A percentile compares a stretch with the other conserved stretches of the same genome.
phyloP scores from a whole-genome alignment of 2,329 filamentous ascomycete species.

The Neonectria faginata region DNA sequence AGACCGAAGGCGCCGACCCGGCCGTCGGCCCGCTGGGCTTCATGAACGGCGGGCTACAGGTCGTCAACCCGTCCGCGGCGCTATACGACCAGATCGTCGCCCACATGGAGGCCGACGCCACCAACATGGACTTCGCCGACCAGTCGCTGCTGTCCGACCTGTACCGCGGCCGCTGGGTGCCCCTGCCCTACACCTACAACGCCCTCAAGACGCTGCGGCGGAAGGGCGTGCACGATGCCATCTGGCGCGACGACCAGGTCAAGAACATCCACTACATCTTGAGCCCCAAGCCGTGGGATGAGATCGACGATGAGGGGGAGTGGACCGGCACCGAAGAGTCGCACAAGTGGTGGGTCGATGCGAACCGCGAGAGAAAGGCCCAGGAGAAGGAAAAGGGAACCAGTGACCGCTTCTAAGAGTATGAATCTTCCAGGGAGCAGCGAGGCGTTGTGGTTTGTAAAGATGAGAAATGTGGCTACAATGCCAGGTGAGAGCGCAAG shows the following conservation, averaged over 20 bases:
- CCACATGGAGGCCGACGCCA: constrained; percentile 61
- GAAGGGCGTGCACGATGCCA: constrained; percentile 62
- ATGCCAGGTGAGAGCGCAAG: neutral
- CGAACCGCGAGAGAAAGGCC: constrained; percentile 58
- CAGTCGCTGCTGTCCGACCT: constrained; percentile 68
- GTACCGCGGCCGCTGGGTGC: constrained; percentile 67
- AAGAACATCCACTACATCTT: constrained; percentile 73
- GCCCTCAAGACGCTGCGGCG: constrained; percentile 71
- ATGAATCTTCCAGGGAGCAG: neutral
- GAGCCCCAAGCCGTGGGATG: constrained; percentile 71
- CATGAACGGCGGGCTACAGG: constrained; percentile 64
- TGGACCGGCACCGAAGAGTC: constrained; percentile 60
- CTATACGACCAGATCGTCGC: constrained; percentile 64
- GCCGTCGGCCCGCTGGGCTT: constrained; percentile 60
- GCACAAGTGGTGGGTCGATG: constrained; percentile 68
- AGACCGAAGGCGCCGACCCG: constrained; percentile 59
- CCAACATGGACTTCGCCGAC: constrained; percentile 68
- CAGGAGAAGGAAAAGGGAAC: constrained; percentile 57
- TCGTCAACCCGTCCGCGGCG: constrained; percentile 63
- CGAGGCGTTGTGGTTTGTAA: constrained; percentile 18
- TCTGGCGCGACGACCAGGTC: constrained; percentile 69
- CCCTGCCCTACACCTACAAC: constrained; percentile 71
- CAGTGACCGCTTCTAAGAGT: neutral
- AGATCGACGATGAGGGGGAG: constrained; percentile 58
- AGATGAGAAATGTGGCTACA: neutral